Evolutionary conservation across 176 grass and related monocot species (phyloP).

Genomic region (Saccharum officinarum): DNA sequence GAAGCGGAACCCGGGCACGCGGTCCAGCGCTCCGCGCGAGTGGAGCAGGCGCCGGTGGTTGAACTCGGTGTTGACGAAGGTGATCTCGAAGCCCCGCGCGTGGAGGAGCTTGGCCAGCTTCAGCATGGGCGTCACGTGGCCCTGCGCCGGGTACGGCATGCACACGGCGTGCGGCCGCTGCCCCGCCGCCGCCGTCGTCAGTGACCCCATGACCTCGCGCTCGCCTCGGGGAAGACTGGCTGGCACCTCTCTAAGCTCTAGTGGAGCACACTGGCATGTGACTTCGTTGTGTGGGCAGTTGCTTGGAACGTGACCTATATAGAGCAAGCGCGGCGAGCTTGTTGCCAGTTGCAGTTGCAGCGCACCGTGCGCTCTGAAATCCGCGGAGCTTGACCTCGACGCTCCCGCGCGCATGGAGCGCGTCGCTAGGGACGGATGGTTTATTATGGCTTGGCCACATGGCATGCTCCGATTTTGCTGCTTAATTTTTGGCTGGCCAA

Average conservation of each 20-base stretch:
- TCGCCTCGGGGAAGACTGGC: not conserved
- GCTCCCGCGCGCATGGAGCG: too few relatives aligned
- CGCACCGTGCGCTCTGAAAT: too few relatives aligned
- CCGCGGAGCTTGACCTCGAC: too few relatives aligned
- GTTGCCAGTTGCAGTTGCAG: too few relatives aligned
- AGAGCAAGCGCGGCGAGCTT: not conserved
- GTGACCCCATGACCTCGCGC: not conserved
- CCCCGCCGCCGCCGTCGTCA: not conserved
- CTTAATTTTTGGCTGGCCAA: too few relatives aligned
- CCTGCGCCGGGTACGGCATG: slow-evolving; percentile 55
- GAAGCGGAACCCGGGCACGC: slow-evolving; percentile 50
- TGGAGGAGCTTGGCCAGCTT: slow-evolving; percentile 58
- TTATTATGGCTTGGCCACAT: too few relatives aligned
- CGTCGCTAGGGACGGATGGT: too few relatives aligned
- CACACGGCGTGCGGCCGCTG: slow-evolving; percentile 45
- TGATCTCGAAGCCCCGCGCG: slow-evolving; percentile 59
- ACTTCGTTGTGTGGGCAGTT: not conserved
- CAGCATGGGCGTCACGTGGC: slow-evolving; percentile 57
- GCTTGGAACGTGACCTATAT: not conserved
- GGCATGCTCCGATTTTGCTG: too few relatives aligned
- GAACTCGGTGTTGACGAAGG: slow-evolving; percentile 58
- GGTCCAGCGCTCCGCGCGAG: slow-evolving; percentile 31
- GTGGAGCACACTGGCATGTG: not conserved
- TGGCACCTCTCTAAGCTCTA: not conserved
- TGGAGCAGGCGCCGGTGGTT: slow-evolving; percentile 47